Evolutionary conservation across 1,284 basidiomycete species (phyloP), one percentile per base, ranked within the genome.

Genomic region (Phellopilus nigrolimitatus): DNA sequence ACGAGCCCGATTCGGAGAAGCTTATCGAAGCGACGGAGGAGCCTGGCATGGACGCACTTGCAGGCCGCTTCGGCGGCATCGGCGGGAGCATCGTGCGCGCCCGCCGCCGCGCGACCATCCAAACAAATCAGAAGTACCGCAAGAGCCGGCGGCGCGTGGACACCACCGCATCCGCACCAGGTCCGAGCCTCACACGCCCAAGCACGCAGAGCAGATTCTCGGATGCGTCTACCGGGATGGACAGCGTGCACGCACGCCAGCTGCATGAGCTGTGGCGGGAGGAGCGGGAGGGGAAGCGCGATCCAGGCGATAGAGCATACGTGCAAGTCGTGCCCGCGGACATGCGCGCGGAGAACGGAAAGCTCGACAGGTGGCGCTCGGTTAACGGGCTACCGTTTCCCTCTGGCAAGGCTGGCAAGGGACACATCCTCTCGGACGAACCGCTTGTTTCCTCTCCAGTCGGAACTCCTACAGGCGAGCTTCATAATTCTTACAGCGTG

Each of bases 1-100:
- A 36, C 10, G 67, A 64, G 3, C 60, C 74, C 37, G 82, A 82
- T 45, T 83, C 87, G 66, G 86, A 87, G 63, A 72, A 68, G 17
- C 22, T 49, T 27, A 59, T 68, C 6, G 57, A 63, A 3, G 61
- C 66, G 5, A 54, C 63, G 10, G 70, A 71, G 52, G 70, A 73
- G 49, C 68, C 60, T 48, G 56, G 57, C 56, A 56, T 57, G 42
- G 76, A 79, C 55, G 70, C 76, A 0, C 60, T 79, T 9, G 64
- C 75, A 46, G 73, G 74, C 7, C 67, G 70, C 12, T 75, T 75
- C 49, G 75, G 76, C 3, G 68, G 71, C 0, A 66, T 76, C 22
- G 44, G 50, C 12, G 76, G 76, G 0, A 70, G 68, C 30, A 72
- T 79, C 57, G 72, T 77, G 44, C 66, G 76, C 19, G 76, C 76